These are phyloP conservation scores for Mallotus repandus DNA, from an alignment of 441 rosid genomes.

Conservation along the genomic window DNA sequence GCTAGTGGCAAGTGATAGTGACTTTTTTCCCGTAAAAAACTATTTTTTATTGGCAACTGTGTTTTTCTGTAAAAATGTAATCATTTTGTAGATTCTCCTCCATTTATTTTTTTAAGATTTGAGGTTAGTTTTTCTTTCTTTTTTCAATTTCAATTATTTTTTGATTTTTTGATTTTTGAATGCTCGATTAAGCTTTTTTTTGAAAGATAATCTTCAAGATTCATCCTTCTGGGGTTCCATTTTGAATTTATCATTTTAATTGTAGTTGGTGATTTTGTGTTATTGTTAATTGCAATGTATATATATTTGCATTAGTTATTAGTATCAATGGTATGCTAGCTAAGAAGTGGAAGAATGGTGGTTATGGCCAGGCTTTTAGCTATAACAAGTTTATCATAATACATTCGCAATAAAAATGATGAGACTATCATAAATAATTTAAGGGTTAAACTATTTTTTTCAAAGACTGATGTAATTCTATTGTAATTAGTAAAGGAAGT, in stretches of 20 bases:
- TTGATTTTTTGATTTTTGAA: background rate
- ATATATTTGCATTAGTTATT: constrained; percentile 15
- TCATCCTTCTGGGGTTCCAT: background rate
- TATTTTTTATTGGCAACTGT: too few species aligned
- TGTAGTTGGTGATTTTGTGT: background rate
- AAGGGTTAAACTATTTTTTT: too few species aligned
- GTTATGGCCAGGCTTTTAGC: constrained; percentile 62
- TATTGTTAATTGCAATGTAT: constrained; percentile 18
- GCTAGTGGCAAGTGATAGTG: too few species aligned
- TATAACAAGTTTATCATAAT: constrained; percentile 36
- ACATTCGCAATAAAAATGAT: constrained; percentile 29
- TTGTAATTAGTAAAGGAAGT: constrained; percentile 35
- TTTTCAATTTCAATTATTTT: too few species aligned
- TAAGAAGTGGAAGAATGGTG: constrained; percentile 59
- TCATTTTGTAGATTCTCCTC: too few species aligned
- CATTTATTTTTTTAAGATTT: constrained; percentile 8
- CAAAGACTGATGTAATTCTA: background rate
- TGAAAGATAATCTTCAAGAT: too few species aligned
- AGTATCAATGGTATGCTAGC: constrained; percentile 54
- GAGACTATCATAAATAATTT: background rate
- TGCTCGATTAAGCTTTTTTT: background rate
- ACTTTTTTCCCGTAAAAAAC: too few species aligned
- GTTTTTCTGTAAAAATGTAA: too few species aligned
- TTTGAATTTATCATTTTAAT: background rate
- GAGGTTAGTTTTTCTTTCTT: constrained; percentile 22